These are phyloP conservation scores for Bipolaris sorokiniana DNA, from an alignment of 2,329 filamentous ascomycete species.

Conservation along the genomic window DNA sequence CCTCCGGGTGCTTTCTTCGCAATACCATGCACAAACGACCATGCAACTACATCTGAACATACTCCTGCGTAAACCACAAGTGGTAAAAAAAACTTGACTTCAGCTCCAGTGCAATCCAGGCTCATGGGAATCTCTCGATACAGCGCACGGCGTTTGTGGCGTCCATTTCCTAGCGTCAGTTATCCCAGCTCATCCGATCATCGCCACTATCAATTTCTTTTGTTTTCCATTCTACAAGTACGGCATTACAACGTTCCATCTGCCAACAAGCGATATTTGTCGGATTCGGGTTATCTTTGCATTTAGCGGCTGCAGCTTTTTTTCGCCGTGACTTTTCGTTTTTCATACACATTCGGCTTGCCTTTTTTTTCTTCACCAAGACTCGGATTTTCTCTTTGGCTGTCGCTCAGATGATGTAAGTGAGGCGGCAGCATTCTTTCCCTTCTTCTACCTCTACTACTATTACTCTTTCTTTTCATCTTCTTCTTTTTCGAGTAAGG, in stretches of 20 bases:
- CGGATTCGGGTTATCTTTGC: not conserved
- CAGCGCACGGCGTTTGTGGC: slow-evolving; percentile 14
- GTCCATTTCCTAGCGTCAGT: slow-evolving; percentile 7
- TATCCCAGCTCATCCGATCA: not conserved
- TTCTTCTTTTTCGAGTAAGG: not conserved
- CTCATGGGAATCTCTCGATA: slow-evolving; percentile 6
- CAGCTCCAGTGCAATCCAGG: slow-evolving; percentile 1
- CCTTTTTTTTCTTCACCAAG: not conserved
- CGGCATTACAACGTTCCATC: slow-evolving; percentile 2
- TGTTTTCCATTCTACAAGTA: slow-evolving; percentile 5
- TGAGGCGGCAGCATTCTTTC: not conserved
- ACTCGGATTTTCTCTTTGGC: not conserved
- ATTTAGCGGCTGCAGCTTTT: slow-evolving; percentile 4
- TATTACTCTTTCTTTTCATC: not conserved
- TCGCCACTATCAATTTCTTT: not conserved
- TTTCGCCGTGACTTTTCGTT: not conserved
- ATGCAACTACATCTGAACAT: not conserved
- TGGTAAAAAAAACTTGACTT: not conserved
- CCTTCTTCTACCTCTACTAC: not conserved
- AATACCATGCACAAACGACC: slow-evolving; percentile 9
- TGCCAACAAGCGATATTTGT: not conserved
- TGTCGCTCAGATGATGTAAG: not conserved
- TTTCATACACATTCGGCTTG: not conserved
- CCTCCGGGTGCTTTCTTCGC: slow-evolving; percentile 7
- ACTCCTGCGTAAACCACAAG: not conserved